Evolutionary conservation across 2,329 filamentous ascomycete genomes (phyloP), one percentile per base, ranked within the genome.

Genomic region (Penicillium corylophilum): DNA sequence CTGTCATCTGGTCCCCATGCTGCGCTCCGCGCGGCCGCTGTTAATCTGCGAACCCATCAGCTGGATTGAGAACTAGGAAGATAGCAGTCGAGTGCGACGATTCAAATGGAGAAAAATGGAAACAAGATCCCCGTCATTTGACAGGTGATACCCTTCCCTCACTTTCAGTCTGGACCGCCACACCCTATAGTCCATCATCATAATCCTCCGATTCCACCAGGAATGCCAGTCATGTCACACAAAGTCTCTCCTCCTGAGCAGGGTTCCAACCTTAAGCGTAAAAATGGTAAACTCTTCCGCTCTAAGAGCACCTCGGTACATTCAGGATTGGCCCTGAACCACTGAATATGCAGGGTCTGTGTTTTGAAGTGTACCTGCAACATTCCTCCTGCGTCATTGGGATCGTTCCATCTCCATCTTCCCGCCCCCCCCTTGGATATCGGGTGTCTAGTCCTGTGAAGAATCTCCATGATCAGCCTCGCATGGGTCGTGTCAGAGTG

Each of bases 141-240:
- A 38, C 16, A n/a, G 20, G 36, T 22, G 22, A 26, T 24, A 41
- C 12, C 15, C 26, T 15, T 40, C 38, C 15, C 15, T 23, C 20
- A 18, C 55, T 62, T 62, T 53, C 54, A 50, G 58, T 61, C 43
- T 8, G 18, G 35, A 6, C 35, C 35, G 18, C 9, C 18, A 38
- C 35, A 38, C 35, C 35, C 35, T 38, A 18, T 18, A 42, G n/a
- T 38, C 10, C 1, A 31, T 20, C 2, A 35, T 45, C 49, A 50
- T 56, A 59, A 56, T 56, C 52, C 60, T 61, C 60, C 60, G 60
- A 51, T 55, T 44, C 54, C 53, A 60, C 53, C 51, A 56, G 35
- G 23, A 22, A 20, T 13, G 35, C 42, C 38, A 9, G 22, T 35
- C 23, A 45, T n/a, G 60, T 62, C 26, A 47, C 47, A 61, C 58